Evolutionary conservation across 2,329 filamentous ascomycete genomes (phyloP).

Genomic region (Cryoendolithus antarcticus): DNA sequence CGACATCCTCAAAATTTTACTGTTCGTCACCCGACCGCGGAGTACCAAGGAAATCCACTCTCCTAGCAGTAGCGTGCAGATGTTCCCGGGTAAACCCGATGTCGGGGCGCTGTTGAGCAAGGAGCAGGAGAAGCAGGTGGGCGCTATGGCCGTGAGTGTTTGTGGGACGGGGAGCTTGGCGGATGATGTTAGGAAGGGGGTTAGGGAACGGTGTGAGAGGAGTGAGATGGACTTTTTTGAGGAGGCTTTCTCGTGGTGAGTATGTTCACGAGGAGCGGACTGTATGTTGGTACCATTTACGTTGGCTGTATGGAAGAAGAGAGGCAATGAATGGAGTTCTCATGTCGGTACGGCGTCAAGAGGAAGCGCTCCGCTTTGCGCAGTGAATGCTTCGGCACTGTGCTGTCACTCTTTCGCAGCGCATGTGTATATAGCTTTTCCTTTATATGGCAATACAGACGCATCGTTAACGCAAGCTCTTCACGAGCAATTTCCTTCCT

Average conservation of each 20-base stretch:
- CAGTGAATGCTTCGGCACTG: no score
- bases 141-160: slow-evolving; percentile 78
- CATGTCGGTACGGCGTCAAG: no score
- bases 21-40: slow-evolving; percentile 82
- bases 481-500: no score
- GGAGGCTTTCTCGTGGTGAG: slow-evolving; percentile 59
- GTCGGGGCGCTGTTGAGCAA: slow-evolving; percentile 65
- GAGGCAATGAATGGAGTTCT: no score
- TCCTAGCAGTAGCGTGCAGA: slow-evolving; percentile 68
- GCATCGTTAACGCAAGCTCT: no score
- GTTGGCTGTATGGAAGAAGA: no score
- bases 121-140: slow-evolving; percentile 70
- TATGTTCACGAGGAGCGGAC: neutral
- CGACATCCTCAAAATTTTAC: slow-evolving; percentile 71
- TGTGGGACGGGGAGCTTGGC: slow-evolving; percentile 63
- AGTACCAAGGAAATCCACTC: slow-evolving; percentile 71
- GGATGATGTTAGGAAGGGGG: slow-evolving; percentile 60
- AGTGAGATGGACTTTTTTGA: slow-evolving; percentile 67
- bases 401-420: no score
- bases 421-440: no score
- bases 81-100: slow-evolving; percentile 83
- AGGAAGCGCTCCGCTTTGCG: no score
- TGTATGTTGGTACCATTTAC: no score
- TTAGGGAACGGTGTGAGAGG: slow-evolving; percentile 50
- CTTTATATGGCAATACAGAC: no score